Conservation (phyloP, 495 filamentous ascomycete genomes). For the Bryoglossum gracile region DNA sequence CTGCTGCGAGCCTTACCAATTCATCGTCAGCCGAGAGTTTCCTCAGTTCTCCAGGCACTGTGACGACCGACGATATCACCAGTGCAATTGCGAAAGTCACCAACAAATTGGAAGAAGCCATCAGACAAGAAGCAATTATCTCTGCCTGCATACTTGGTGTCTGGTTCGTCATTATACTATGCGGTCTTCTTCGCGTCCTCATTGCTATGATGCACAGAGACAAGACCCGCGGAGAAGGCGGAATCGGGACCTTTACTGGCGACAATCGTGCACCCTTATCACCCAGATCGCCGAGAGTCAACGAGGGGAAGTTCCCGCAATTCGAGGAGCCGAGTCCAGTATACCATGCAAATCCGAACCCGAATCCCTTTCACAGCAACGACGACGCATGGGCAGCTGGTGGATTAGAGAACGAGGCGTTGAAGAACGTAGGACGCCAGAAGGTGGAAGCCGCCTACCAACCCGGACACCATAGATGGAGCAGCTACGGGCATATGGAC, state of each 20-base stretch:
- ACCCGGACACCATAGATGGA: constrained; percentile 19
- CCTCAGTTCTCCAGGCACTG: constrained; percentile 56
- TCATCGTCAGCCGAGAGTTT: constrained; percentile 58
- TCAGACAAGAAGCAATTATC: constrained; percentile 45
- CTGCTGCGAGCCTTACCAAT: constrained; percentile 52
- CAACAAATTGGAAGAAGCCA: constrained; percentile 58
- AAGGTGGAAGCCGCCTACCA: constrained; percentile 14
- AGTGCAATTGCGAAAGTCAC: constrained; percentile 62
- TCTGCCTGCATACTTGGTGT: constrained; percentile 59
- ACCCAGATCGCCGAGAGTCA: background rate
- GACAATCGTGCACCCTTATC: constrained; percentile 8
- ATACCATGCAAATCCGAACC: constrained; percentile 1
- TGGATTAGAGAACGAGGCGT: constrained; percentile 10
- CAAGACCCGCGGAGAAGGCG: constrained; percentile 47
- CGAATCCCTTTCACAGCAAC: too few relatives aligned
- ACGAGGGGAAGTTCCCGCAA: constrained; percentile 13
- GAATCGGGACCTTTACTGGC: constrained; percentile 24
- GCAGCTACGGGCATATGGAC: constrained; percentile 21
- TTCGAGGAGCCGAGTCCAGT: constrained; percentile 22
- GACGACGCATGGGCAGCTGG: constrained; percentile 7
- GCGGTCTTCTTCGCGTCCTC: constrained; percentile 61
- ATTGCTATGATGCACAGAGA: constrained; percentile 41
- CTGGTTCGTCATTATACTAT: constrained; percentile 69
- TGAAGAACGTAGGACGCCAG: constrained; percentile 7
- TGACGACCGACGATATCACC: constrained; percentile 67